Conservation (phyloP, 2,329 filamentous ascomycete species). For the Helotiales sp. region DNA sequence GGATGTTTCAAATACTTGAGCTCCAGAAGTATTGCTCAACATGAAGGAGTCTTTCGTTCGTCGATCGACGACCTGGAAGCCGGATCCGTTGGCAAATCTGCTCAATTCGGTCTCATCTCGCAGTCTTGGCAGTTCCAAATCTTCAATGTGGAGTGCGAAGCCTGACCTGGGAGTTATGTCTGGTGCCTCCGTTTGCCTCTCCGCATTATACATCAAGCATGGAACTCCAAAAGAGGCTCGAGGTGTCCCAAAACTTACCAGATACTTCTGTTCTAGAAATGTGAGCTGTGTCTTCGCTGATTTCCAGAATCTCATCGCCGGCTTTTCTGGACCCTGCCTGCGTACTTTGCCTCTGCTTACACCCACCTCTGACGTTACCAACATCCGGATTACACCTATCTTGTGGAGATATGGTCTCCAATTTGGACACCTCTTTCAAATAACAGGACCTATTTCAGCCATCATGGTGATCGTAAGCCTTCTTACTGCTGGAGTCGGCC, state of each 20-base stretch:
- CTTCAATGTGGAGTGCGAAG: neutral
- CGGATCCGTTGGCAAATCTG: neutral
- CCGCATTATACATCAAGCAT: neutral
- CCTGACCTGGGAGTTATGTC: neutral
- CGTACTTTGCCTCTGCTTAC: neutral
- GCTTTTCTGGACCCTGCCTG: neutral
- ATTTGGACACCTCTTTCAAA: too few relatives aligned
- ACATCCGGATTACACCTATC: neutral
- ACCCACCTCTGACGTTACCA: neutral
- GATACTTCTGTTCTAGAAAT: too few relatives aligned
- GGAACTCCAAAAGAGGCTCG: neutral
- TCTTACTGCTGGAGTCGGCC: constrained; percentile 15
- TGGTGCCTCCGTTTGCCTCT: neutral
- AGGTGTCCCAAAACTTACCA: neutral
- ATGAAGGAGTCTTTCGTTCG: neutral
- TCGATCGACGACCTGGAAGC: neutral
- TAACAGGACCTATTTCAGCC: neutral
- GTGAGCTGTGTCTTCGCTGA: too few relatives aligned
- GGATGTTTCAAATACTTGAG: neutral
- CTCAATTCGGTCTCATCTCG: neutral
- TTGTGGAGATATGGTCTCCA: too few relatives aligned
- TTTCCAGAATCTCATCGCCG: neutral
- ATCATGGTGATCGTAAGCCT: constrained; percentile 17
- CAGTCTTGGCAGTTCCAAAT: neutral
- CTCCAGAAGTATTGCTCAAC: neutral